phyloP scores from a whole-genome alignment of 2,329 filamentous ascomycete genomes.

The Fusarium oligoseptatum region DNA sequence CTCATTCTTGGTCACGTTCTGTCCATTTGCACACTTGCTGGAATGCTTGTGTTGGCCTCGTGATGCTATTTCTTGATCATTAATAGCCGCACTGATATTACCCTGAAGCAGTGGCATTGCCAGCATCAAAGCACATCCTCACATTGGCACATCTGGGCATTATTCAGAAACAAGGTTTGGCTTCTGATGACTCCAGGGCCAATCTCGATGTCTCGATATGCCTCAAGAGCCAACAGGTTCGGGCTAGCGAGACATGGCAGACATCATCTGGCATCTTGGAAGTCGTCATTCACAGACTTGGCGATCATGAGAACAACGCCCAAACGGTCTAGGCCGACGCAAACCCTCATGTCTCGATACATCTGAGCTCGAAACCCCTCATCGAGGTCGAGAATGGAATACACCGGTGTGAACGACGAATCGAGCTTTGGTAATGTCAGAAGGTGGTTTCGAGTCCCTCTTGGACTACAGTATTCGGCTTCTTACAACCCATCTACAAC shows the following conservation, averaged over 20 bases:
- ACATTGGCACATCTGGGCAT: not conserved
- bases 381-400: not conserved
- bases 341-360: conserved; percentile 1
- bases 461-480: not conserved
- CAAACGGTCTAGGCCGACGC: not conserved
- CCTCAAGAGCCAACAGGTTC: not conserved
- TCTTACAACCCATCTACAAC: not conserved
- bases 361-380: not conserved
- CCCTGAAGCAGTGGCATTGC: not conserved
- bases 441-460: not conserved
- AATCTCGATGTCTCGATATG: not conserved
- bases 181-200: not conserved
- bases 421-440: not conserved
- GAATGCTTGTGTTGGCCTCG: not conserved
- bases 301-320: conserved; percentile 1
- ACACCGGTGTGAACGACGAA: not conserved
- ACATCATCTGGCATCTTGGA: not conserved
- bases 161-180: not conserved
- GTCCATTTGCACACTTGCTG: not conserved
- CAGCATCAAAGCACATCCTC: not conserved
- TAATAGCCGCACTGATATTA: not conserved
- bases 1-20: not conserved
- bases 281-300: not conserved
- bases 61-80: not conserved
- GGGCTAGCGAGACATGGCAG: not conserved